Evolutionary conservation across 768 basidiomycete species (phyloP), one percentile per base, ranked within the genome.

Genomic region (Pilatotrama ljubarskyi): DNA sequence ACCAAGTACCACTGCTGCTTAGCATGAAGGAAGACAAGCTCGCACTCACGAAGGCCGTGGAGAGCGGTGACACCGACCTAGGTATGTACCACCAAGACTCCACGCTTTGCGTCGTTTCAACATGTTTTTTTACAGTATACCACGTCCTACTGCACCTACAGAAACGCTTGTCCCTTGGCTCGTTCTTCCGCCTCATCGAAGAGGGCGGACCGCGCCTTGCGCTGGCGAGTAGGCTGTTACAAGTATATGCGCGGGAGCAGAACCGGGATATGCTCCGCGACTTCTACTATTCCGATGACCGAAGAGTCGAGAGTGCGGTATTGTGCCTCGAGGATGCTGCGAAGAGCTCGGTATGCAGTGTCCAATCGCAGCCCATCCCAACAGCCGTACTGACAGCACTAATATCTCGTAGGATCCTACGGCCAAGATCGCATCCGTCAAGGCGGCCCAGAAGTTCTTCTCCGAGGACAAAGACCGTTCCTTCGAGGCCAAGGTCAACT

Each of bases 261-360:
- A 91, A 96, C 70, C 80, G 90, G 51, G 92, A 93, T 63, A 90
- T 98, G 85, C 77, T 98, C 7, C 81, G 94, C 15, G 95, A 99
- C 71, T 98, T 95, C 74, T 98, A 95, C 73, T 99, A 96, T 69
- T 96, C 96, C 36, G 97, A 99, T 67, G 97, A 98, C 74, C 80
- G 97, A 54, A 82, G 95, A 46, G 88, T 93, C 14, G 97, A 98
- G 70, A 96, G 90, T 73, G 97, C 95, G 0, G 82, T 90, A n/a
- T 75, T 98, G 3, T 89, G 85, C 37, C 74, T 99, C 20, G 91
- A 92, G 43, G 97, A 98, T 72, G 89, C 93, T 7, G 77, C 80
- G 2, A 75, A 75, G 20, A 86, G 88, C 73, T 72, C 74, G 66
- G 95, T 93, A 55, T 5, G 59, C 5, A n/a, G 44, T 18, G 24